These are phyloP conservation scores for Sugiyamaella lignohabitans DNA, from an alignment of 805 yeast species.

Conservation along the genomic window DNA sequence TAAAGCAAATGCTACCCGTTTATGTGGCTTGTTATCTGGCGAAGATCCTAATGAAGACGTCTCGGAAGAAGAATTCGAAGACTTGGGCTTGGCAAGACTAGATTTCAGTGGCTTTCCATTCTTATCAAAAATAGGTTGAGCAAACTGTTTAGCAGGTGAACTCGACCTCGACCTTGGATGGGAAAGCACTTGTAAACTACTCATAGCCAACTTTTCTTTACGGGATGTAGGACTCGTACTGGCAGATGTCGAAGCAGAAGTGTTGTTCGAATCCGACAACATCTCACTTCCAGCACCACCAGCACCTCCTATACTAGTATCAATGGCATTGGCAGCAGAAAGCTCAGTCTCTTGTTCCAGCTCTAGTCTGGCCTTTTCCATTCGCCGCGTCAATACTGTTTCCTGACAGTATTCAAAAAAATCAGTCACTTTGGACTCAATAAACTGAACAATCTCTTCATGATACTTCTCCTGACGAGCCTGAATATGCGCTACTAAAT, in stretches of 20 bases:
- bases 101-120: conserved; percentile 14
- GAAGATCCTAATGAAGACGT: conserved; percentile 5
- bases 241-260: not conserved
- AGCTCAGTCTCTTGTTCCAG: not conserved
- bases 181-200: not conserved
- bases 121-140: not conserved
- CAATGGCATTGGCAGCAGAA: no score
- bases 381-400: conserved; percentile 4
- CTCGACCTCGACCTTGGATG: not conserved
- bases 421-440: conserved; percentile 11
- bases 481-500: conserved; percentile 7
- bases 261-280: not conserved
- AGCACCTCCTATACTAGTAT: not conserved
- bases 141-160: not conserved
- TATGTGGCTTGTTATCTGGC: conserved; percentile 1
- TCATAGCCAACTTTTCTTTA: not conserved
- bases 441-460: conserved; percentile 13
- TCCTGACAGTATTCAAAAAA: conserved; percentile 13
- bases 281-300: not conserved
- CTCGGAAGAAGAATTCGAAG: conserved; percentile 5
- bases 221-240: conserved; percentile 3
- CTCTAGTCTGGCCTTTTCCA: not conserved
- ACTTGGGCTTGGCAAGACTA: conserved; percentile 10
- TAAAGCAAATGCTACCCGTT: conserved; percentile 22
- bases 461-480: conserved; percentile 13